phyloP scores from a whole-genome alignment of 1,284 basidiomycete genomes.

The Garcileccinum viscosum region DNA sequence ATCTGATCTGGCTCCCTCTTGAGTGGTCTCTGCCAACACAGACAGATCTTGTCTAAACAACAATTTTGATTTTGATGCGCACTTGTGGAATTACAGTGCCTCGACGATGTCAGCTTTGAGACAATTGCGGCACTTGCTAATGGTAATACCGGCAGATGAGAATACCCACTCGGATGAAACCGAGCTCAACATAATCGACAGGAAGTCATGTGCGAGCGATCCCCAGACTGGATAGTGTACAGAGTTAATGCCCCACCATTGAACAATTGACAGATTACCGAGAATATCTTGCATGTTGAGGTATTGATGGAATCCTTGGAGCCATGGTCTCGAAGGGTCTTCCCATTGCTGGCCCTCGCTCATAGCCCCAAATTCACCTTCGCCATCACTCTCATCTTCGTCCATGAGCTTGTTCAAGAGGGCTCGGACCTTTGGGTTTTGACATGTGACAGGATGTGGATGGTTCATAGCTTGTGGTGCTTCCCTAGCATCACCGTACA shows the following conservation, averaged over 20 bases:
- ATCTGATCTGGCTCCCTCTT: no score
- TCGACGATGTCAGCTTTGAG: no score
- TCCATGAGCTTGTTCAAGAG: slow-evolving; percentile 6
- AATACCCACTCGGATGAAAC: background rate
- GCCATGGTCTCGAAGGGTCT: background rate
- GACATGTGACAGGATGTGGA: background rate
- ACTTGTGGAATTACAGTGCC: no score
- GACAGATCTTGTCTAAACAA: no score
- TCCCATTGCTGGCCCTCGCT: background rate
- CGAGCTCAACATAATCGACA: background rate
- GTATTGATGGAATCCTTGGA: slow-evolving; percentile 1
- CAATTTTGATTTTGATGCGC: background rate
- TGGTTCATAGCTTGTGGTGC: background rate
- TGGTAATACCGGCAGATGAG: background rate
- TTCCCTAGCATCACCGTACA: background rate
- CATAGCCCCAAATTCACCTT: background rate
- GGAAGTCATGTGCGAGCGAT: background rate
- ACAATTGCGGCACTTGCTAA: background rate
- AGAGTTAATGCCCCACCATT: background rate
- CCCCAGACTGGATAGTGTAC: background rate
- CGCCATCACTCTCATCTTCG: background rate
- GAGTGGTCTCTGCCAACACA: background rate
- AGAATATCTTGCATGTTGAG: slow-evolving; percentile 1
- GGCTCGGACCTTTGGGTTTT: background rate
- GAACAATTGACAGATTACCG: background rate